A percentile compares a stretch with the other conserved stretches of the same genome.
Evolutionary conservation across 768 basidiomycete species (phyloP).

Genomic region (Tricholoma terreum): DNA sequence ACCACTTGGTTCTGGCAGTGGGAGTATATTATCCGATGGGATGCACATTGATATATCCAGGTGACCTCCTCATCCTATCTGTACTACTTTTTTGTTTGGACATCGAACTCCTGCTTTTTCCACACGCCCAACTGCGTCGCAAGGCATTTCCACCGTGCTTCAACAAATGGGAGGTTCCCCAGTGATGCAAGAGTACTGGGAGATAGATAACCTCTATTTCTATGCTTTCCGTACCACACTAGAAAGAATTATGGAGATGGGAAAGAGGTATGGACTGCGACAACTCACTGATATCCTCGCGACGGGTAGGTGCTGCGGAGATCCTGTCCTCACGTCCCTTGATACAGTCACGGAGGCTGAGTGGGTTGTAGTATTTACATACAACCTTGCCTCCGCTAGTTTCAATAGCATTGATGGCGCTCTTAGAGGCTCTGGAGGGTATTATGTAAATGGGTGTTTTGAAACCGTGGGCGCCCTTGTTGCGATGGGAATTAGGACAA

Average conservation of each 20-base stretch:
- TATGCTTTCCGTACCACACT: slow-evolving; percentile 80
- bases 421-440: slow-evolving; percentile 82
- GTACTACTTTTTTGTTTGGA: slow-evolving; percentile 38
- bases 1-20: slow-evolving; percentile 52
- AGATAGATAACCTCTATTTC: slow-evolving; percentile 75
- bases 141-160: slow-evolving; percentile 68
- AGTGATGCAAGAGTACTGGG: slow-evolving; percentile 52
- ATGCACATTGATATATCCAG: slow-evolving; percentile 39
- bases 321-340: slow-evolving; percentile 68
- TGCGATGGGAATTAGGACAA: slow-evolving; percentile 3
- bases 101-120: slow-evolving; percentile 43
- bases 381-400: slow-evolving; percentile 76
- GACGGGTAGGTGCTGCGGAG: slow-evolving; percentile 80
- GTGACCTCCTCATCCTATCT: slow-evolving; percentile 9
- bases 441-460: slow-evolving; percentile 73
- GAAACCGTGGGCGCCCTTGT: slow-evolving; percentile 63
- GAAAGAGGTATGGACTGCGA: not conserved
- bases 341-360: slow-evolving; percentile 78
- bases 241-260: slow-evolving; percentile 5
- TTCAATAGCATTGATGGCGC: slow-evolving; percentile 85
- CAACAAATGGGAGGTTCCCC: slow-evolving; percentile 51
- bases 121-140: slow-evolving; percentile 60
- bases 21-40: slow-evolving; percentile 56
- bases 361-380: slow-evolving; percentile 88
- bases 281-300: slow-evolving; percentile 76